Conservation (phyloP, 768 basidiomycete species). For the Auricularia auricula-judae region DNA sequence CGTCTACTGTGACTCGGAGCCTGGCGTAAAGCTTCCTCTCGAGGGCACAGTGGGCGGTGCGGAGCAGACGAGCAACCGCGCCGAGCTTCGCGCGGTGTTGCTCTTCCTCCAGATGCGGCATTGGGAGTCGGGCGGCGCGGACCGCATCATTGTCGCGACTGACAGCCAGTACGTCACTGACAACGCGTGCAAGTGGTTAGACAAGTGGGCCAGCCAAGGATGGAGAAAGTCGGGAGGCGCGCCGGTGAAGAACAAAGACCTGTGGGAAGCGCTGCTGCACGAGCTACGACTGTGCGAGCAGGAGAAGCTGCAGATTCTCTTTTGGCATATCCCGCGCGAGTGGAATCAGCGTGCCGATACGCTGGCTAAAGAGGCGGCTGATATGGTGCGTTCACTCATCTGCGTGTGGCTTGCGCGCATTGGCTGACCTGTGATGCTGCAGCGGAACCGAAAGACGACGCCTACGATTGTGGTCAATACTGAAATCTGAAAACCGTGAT, state of each 20-base stretch:
- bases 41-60: constrained; percentile 9
- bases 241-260: constrained; percentile 15
- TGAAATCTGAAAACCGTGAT: too few species aligned
- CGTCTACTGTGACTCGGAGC: not conserved
- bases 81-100: constrained; percentile 24
- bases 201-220: constrained; percentile 14
- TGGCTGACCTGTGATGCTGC: too few species aligned
- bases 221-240: constrained; percentile 14
- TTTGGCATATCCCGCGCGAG: constrained; percentile 15
- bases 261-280: constrained; percentile 15
- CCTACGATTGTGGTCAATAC: too few species aligned
- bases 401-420: too few species aligned
- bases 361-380: constrained; percentile 9
- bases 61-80: constrained; percentile 22
- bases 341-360: constrained; percentile 13
- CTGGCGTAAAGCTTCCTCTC: not conserved
- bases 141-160: constrained; percentile 20
- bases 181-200: constrained; percentile 15
- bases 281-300: constrained; percentile 10
- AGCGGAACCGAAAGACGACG: too few species aligned
- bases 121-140: constrained; percentile 21
- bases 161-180: constrained; percentile 22
- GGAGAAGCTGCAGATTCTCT: constrained; percentile 11
- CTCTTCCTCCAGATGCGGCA: constrained; percentile 12
- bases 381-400: not conserved